phyloP scores from a whole-genome alignment of 768 basidiomycete species.

The Phylloporus sp. region DNA sequence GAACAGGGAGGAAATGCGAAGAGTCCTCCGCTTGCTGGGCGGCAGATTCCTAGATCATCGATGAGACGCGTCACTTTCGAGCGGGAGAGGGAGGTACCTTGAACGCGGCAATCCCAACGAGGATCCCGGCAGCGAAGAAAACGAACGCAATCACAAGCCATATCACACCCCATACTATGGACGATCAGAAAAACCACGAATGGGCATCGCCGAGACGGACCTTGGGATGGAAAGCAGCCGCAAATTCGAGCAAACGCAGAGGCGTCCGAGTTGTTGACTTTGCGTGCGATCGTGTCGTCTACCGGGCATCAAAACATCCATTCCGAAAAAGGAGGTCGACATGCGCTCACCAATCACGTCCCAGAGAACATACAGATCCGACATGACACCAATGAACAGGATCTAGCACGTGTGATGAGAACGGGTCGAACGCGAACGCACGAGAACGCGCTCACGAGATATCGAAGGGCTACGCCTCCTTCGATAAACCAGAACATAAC shows the following conservation, averaged over 20 bases:
- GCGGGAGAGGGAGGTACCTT: constrained; percentile 47
- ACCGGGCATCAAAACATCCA: not conserved
- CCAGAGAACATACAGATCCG: constrained; percentile 82
- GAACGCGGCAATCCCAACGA: constrained; percentile 77
- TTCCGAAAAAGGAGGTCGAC: not conserved
- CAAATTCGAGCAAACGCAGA: constrained; percentile 79
- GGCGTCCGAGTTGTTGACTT: constrained; percentile 85
- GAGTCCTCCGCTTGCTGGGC: constrained; percentile 51
- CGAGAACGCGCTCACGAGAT: constrained; percentile 46
- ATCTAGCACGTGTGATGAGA: constrained; percentile 40
- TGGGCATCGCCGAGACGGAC: constrained; percentile 30
- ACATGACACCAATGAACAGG: constrained; percentile 83
- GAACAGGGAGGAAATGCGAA: constrained; percentile 55
- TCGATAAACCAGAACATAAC: constrained; percentile 81
- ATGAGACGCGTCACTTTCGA: not conserved
- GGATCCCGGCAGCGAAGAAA: constrained; percentile 70
- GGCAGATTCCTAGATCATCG: constrained; percentile 46
- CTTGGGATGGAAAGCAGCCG: constrained; percentile 81
- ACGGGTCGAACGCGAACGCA: not conserved
- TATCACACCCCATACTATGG: constrained; percentile 78
- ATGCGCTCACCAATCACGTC: constrained; percentile 69
- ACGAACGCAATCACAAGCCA: constrained; percentile 74
- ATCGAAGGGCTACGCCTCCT: constrained; percentile 70
- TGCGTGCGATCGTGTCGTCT: constrained; percentile 83
- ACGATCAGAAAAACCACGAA: constrained; percentile 3